Evolutionary conservation across 2,329 filamentous ascomycete genomes (phyloP), one percentile per base, ranked within the genome.

Genomic region (Penicillium freii): DNA sequence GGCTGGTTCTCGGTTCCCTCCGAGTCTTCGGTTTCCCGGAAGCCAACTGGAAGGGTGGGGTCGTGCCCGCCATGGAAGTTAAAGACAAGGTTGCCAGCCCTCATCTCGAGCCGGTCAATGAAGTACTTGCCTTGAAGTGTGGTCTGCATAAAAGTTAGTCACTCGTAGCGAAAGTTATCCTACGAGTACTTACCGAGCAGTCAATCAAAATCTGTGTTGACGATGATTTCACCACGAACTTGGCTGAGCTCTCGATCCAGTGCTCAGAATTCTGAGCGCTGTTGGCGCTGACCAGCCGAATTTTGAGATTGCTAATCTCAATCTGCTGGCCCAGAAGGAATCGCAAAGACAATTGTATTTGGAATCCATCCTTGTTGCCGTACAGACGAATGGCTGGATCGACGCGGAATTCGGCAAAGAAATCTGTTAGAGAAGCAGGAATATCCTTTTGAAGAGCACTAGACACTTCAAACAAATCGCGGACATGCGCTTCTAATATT

Each of bases 311-410:
- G 43, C 91, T 84, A 2, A 94, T 75, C 10, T 82, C 80, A 9
- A 96, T 78, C 1, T 85, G 80, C 45, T 92, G 89, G 0, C 86
- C 84, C 2, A 97, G 77, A 2, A 96, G 73, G 71, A 91, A 92
- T 49, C 83, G 79, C 43, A 96, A 76, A 21, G 81, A 82, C 2
- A 99, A 71, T 2, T 82, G 79, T 19, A 96, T 70, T 9, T 85
- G 83, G 63, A 95, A 93, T 15, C 89, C 87, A 71, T 97, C 93
- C 62, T 82, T 84, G 21, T 85, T 81, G 0, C 87, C 81, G 49
- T 87, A 83, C 67, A 96, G 92, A 25, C 80, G 76, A 3, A 93
- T 86, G 17, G 85, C 82, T 0, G 85, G 87, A 21, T 88, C 84
- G 0, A 96, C 78, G 42, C 85, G 78, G 4, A 94, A 76, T 21